phyloP scores from a whole-genome alignment of 257 asterid species.

The Nicotiana otophora region DNA sequence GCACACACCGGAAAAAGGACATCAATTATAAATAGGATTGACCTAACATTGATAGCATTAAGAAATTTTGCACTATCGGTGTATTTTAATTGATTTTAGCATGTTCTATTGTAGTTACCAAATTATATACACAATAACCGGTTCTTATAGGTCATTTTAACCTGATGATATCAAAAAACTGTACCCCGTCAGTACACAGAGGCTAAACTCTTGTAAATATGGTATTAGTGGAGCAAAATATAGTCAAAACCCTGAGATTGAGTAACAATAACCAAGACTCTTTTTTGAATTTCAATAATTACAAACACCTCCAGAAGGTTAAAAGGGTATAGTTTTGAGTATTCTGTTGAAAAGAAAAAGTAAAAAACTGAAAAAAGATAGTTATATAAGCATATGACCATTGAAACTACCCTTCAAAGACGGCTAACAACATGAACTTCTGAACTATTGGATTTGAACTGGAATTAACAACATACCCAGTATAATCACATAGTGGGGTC shows the following conservation, averaged over 20 bases:
- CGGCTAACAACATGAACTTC: background rate
- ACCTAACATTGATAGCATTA: background rate
- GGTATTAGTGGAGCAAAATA: background rate
- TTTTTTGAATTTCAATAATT: background rate
- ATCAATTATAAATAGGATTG: background rate
- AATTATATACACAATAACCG: too few species aligned
- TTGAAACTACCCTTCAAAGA: background rate
- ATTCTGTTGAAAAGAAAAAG: background rate
- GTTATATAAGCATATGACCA: background rate
- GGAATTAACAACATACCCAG: background rate
- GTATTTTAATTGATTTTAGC: background rate
- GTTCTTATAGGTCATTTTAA: background rate
- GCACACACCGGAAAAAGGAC: background rate
- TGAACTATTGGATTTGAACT: background rate
- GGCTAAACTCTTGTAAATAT: background rate
- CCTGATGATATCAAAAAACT: background rate
- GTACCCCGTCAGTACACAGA: background rate
- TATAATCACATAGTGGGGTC: too few species aligned
- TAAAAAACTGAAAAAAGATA: background rate
- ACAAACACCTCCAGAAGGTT: background rate
- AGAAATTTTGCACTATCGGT: background rate
- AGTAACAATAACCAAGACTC: background rate
- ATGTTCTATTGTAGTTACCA: background rate
- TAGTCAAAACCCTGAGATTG: background rate
- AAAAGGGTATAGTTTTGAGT: background rate